A percentile compares a stretch with the other conserved stretches of the same genome.
phyloP scores from a whole-genome alignment of 352 stramenopile genomes.

The Aphanomyces euteiches region DNA sequence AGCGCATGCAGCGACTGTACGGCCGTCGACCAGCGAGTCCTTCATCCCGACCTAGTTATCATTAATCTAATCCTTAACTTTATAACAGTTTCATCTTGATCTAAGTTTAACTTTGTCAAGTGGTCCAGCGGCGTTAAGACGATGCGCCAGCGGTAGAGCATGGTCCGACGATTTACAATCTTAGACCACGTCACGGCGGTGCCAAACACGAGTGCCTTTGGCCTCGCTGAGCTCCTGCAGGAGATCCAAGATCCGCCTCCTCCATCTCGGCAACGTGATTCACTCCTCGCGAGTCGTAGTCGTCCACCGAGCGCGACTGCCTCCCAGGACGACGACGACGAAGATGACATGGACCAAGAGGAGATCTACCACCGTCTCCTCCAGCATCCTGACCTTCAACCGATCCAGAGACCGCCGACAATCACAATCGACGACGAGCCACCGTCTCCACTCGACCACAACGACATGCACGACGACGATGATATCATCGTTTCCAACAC shows the following conservation, averaged over 20 bases:
- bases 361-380: constrained; percentile 10
- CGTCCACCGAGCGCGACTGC: not conserved
- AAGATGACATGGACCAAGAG: constrained; percentile 9
- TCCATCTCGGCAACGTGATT: not conserved
- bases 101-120: too few species aligned
- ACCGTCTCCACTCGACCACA: not conserved
- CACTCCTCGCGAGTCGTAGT: not conserved
- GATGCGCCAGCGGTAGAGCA: not conserved
- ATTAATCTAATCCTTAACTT: too few species aligned
- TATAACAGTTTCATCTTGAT: too few species aligned
- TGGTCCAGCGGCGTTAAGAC: too few species aligned
- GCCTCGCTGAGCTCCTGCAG: not conserved
- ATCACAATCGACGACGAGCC: not conserved
- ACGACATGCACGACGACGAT: not conserved
- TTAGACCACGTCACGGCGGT: constrained; percentile 4
- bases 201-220: not conserved
- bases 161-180: constrained; percentile 17
- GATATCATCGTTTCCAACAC: not conserved
- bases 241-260: not conserved
- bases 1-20: constrained; percentile 15
- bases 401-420: not conserved
- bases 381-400: constrained; percentile 1
- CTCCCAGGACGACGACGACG: not conserved
- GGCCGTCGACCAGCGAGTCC: too few species aligned
- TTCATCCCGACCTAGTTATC: too few species aligned